A percentile compares a stretch with the other conserved stretches of the same genome.
phyloP scores from a whole-genome alignment of 768 basidiomycete genomes.

The Rhodotorula taiwanensis region DNA sequence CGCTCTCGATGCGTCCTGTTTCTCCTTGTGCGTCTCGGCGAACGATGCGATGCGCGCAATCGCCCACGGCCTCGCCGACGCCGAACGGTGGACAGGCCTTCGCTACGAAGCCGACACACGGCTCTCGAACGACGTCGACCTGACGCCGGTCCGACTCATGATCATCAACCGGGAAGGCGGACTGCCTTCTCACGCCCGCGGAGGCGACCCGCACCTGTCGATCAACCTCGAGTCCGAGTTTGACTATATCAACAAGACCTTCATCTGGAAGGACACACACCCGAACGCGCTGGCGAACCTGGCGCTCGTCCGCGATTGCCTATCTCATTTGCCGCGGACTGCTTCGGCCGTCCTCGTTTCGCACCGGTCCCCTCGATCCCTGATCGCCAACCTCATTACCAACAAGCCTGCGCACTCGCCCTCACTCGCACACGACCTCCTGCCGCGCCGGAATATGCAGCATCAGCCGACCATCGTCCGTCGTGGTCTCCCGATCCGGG shows the following conservation, averaged over 20 bases:
- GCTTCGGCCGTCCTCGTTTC: slow-evolving; percentile 96
- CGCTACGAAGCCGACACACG: slow-evolving; percentile 40
- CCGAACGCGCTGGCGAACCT: slow-evolving; percentile 84
- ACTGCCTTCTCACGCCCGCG: slow-evolving; percentile 92
- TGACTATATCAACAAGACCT: slow-evolving; percentile 75
- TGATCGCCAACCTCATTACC: slow-evolving; percentile 95
- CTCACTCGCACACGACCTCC: slow-evolving; percentile 83
- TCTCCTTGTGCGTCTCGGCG: slow-evolving; percentile 73
- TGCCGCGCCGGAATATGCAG: slow-evolving; percentile 69
- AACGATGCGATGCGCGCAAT: slow-evolving; percentile 85
- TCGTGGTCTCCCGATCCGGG: slow-evolving; percentile 76
- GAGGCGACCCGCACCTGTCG: slow-evolving; percentile 87
- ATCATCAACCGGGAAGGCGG: slow-evolving; percentile 96
- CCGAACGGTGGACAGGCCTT: slow-evolving; percentile 40
- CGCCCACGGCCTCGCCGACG: slow-evolving; percentile 69
- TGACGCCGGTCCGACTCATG: slow-evolving; percentile 92
- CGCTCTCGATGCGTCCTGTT: slow-evolving; percentile 82
- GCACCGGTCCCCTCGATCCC: slow-evolving; percentile 86
- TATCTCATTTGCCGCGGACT: slow-evolving; percentile 82
- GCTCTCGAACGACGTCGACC: slow-evolving; percentile 52
- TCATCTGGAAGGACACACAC: slow-evolving; percentile 71
- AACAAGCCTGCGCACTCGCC: slow-evolving; percentile 96
- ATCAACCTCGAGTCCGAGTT: slow-evolving; percentile 88
- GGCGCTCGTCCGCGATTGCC: slow-evolving; percentile 71
- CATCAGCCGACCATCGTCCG: slow-evolving; percentile 91